Conservation (phyloP, 345 rosid species). For the Camelina hispida region DNA sequence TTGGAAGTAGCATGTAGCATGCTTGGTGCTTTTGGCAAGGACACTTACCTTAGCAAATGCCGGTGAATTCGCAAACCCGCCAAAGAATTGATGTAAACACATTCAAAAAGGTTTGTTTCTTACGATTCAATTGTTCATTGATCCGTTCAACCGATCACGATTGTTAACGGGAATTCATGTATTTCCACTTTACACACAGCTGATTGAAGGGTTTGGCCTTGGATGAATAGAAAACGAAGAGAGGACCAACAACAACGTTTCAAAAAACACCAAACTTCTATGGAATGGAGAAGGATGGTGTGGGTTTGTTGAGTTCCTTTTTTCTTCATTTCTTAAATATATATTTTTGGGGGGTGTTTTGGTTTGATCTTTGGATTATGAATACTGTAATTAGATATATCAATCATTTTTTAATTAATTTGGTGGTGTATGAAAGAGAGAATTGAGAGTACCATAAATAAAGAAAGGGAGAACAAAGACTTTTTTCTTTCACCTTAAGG, state of each 20-base stretch:
- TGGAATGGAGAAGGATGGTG: slow-evolving; percentile 31
- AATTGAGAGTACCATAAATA: slow-evolving; percentile 40
- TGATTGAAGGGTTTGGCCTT: slow-evolving; percentile 32
- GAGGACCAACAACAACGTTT: slow-evolving; percentile 14
- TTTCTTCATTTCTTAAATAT: slow-evolving; percentile 21
- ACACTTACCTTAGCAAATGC: slow-evolving; percentile 56
- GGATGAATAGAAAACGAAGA: slow-evolving; percentile 31
- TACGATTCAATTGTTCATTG: neutral
- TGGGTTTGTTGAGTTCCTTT: slow-evolving; percentile 12
- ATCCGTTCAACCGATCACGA: neutral
- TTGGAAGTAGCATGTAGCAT: slow-evolving; percentile 69
- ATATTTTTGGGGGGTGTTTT: slow-evolving; percentile 22
- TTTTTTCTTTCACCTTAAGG: slow-evolving; percentile 31
- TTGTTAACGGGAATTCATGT: neutral
- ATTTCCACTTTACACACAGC: slow-evolving; percentile 2
- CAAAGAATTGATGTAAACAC: slow-evolving; percentile 39
- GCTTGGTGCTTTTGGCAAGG: slow-evolving; percentile 67
- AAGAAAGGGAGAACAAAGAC: slow-evolving; percentile 15
- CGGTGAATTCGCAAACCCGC: slow-evolving; percentile 38
- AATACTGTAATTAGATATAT: slow-evolving; percentile 47
- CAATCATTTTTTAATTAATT: slow-evolving; percentile 47
- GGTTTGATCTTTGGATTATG: slow-evolving; percentile 34
- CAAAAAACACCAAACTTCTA: neutral
- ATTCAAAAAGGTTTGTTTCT: slow-evolving; percentile 34
- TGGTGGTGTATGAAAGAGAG: slow-evolving; percentile 43